Evolutionary conservation across 345 rosid species (phyloP), one percentile per base, ranked within the genome.

Genomic region (Lumnitzera racemosa): DNA sequence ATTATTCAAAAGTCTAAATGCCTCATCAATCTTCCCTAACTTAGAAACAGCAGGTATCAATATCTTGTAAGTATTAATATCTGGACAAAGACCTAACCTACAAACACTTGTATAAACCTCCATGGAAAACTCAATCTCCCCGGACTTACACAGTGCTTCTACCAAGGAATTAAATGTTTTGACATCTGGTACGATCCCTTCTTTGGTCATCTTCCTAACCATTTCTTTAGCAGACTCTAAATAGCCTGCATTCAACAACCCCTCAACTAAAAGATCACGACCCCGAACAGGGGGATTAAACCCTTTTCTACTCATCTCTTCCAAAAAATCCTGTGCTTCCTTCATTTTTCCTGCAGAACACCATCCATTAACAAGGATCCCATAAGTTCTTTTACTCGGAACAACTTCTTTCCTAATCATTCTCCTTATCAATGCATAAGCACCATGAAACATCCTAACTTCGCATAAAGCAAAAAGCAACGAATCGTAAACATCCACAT

Each of bases 21-120:
- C 99, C 56, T 82, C 97, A 54, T 94, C 86, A 16, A 94, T 86
- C 79, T 67, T 78, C 15, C 95, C 90, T 5, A 62, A 78, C 75
- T 86, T 94, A 0, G 97, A 94, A 74, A 81, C 91, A 52, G 95
- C 89, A 2, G 90, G 91, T 61, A 94, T 84, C 78, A 94, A 75
- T 5, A 86, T 81, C 74, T 83, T 87, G 67, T 87, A 90, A 10
- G 90, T 87, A 47, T 66, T 72, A 4, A 89, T 74, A 69, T 89
- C 87, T 2, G 81, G 87, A 56, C 70, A 74, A 56, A 89, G 74
- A 53, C 98, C 98, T 72, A 87, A 68, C 46, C 71, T 76, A 55
- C 96, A 84, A 25, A 77, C 84, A 50, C 70, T 74, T 61, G 80
- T 72, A 79, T 83, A 89, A 88, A 92, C 72, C 27, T 80, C 83